phyloP scores from a whole-genome alignment of 2,329 filamentous ascomycete genomes.

The Mycosphaerella arachidis region DNA sequence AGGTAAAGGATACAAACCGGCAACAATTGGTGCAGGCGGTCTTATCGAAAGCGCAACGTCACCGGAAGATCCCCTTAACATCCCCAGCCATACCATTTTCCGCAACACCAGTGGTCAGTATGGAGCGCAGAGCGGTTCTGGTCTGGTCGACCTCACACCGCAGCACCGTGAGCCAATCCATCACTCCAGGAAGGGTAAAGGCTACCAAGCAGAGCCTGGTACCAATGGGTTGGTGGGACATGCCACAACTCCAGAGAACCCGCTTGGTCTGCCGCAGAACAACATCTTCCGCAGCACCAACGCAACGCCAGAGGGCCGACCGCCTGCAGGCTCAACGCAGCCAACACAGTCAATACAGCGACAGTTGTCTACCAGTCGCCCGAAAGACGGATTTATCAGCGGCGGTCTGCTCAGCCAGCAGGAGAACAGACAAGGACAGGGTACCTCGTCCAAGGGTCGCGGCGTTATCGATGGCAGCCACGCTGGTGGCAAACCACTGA shows the following conservation, averaged over 20 bases:
- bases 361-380: neutral
- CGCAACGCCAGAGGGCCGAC: conserved; percentile 11
- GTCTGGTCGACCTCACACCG: conserved; percentile 13
- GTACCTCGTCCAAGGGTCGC: conserved; percentile 36
- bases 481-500: conserved; percentile 41
- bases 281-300: conserved; percentile 13
- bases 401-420: conserved; percentile 38
- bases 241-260: conserved; percentile 15
- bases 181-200: conserved; percentile 15
- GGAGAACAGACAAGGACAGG: conserved; percentile 38
- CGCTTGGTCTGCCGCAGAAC: conserved; percentile 13
- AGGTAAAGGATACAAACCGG: conserved; percentile 45
- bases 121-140: conserved; percentile 7
- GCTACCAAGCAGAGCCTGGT: conserved; percentile 10
- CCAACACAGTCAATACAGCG: conserved; percentile 2
- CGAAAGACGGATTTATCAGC: conserved; percentile 39
- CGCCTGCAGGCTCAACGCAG: conserved; percentile 4
- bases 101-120: conserved; percentile 27
- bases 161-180: conserved; percentile 19
- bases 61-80: conserved; percentile 38
- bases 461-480: conserved; percentile 44
- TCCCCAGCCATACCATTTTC: conserved; percentile 44
- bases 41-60: conserved; percentile 46
- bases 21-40: conserved; percentile 34
- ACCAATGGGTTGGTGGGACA: conserved; percentile 9